Evolutionary conservation across 345 rosid species (phyloP), one percentile per base, ranked within the genome.

Genomic region (Eutrema yunnanense): DNA sequence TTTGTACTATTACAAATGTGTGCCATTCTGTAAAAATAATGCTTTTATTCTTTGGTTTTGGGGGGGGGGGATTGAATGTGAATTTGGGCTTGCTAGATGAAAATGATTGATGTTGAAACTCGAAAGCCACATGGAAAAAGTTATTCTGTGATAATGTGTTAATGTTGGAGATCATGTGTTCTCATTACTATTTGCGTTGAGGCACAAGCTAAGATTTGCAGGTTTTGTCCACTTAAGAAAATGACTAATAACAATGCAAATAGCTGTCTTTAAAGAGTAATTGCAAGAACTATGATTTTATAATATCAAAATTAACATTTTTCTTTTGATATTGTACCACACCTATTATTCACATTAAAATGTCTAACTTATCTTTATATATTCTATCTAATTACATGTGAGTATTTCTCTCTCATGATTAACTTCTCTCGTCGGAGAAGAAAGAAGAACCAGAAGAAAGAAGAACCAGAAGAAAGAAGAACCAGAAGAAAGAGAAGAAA

Each of bases 161-260:
- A 16, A 48, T 70, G 49, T 56, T 65, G 65, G 57, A 64, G 56
- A 54, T 64, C 71, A 73, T 73, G 76, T 73, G 71, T 63, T 63
- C 48, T 54, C 32, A 14, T 54, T 72, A 63, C 71, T 55, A 55
- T 46, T 44, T 73, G 49, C 40, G 64, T 64, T 54, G 41, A 73
- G 77, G 41, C 76, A 72, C 62, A 72, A n/a, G 37, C 65, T 36
- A 46, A 34, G 64, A 12, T 29, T 50, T 51, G 54, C 50, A 63
- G 57, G 43, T 46, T 65, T 47, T 73, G 65, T 47, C 77, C 58
- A 27, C 50, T 55, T 56, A 0, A 53, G 58, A 6, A 64, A 6
- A 64, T n/a, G 29, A 14, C 53, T 42, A 44, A 27, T 50, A 50
- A 46, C 47, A 49, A 49, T 48, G 22, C 42, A 53, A 30, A 16